These are phyloP conservation scores for Liriodendron chinense DNA, from an alignment of 164 flowering plant genomes.

Conservation along the genomic window DNA sequence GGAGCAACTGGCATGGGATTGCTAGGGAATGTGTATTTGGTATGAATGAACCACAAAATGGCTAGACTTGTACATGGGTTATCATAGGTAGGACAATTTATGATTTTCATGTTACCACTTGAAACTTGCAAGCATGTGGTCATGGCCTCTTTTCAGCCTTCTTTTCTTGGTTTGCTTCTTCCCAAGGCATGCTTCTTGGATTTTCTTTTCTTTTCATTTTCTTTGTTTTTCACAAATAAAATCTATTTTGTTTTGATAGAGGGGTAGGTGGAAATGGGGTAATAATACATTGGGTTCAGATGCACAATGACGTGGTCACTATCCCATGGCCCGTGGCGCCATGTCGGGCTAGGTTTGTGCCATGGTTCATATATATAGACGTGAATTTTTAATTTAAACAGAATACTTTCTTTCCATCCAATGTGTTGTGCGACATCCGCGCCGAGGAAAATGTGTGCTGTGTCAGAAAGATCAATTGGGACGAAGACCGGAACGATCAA, in stretches of 20 bases:
- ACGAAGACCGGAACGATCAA: too few relatives aligned
- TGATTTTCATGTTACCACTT: neutral
- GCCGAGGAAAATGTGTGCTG: too few relatives aligned
- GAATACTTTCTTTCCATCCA: too few relatives aligned
- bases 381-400: too few relatives aligned
- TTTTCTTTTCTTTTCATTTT: neutral
- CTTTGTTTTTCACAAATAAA: neutral
- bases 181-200: neutral
- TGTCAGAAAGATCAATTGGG: too few relatives aligned
- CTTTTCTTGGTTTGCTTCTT: neutral
- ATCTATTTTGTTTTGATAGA: neutral
- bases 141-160: neutral
- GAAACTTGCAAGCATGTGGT: neutral
- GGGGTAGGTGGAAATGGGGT: neutral
- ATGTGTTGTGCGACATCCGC: too few relatives aligned
- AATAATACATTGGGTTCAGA: neutral
- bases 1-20: constrained; percentile 50
- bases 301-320: neutral
- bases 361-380: too few relatives aligned
- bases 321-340: neutral
- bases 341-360: neutral
- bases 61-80: neutral
- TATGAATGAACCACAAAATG: neutral
- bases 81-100: neutral
- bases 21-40: constrained; percentile 2